These are phyloP conservation scores for Dendrobium nobile DNA, from an alignment of 106 monocot genomes.

Conservation along the genomic window DNA sequence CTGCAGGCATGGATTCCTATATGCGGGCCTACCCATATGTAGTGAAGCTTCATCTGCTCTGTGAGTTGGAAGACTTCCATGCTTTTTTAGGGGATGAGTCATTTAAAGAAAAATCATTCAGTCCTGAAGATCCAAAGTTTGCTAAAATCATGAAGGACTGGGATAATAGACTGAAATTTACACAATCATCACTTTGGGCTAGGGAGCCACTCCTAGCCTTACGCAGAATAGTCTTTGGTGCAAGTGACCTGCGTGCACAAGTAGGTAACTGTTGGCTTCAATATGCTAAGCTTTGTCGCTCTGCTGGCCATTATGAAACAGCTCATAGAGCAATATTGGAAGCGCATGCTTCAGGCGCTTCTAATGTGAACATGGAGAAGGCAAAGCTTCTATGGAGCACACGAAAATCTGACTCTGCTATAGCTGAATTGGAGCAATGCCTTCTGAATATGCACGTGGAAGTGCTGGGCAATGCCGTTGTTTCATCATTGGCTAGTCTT, in stretches of 20 bases:
- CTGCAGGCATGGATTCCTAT: slow-evolving; percentile 99
- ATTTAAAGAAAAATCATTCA: slow-evolving; percentile 62
- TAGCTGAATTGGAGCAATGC: slow-evolving; percentile 86
- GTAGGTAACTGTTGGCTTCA: slow-evolving; percentile 99
- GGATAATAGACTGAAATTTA: slow-evolving; percentile 81
- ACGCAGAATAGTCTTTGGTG: slow-evolving; percentile 73
- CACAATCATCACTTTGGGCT: slow-evolving; percentile 91
- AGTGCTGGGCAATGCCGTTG: slow-evolving; percentile 53
- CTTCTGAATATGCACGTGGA: slow-evolving; percentile 78
- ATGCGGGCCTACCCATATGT: slow-evolving; percentile 97
- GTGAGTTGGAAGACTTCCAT: slow-evolving; percentile 87
- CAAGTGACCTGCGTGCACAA: slow-evolving; percentile 55
- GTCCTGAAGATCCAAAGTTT: slow-evolving; percentile 54
- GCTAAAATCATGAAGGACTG: slow-evolving; percentile 68
- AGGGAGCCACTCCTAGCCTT: slow-evolving; percentile 93
- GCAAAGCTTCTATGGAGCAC: slow-evolving; percentile 93
- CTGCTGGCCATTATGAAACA: slow-evolving; percentile 90
- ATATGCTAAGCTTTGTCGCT: slow-evolving; percentile 94
- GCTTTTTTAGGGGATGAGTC: slow-evolving; percentile 61
- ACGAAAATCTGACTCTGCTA: slow-evolving; percentile 77
- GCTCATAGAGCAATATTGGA: slow-evolving; percentile 92
- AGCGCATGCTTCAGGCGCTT: slow-evolving; percentile 81
- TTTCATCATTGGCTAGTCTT: slow-evolving; percentile 61
- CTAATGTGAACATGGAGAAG: slow-evolving; percentile 83
- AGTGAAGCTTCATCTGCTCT: slow-evolving; percentile 91